Evolutionary conservation across 2,329 filamentous ascomycete genomes (phyloP).

Genomic region (Clarireedia paspali): DNA sequence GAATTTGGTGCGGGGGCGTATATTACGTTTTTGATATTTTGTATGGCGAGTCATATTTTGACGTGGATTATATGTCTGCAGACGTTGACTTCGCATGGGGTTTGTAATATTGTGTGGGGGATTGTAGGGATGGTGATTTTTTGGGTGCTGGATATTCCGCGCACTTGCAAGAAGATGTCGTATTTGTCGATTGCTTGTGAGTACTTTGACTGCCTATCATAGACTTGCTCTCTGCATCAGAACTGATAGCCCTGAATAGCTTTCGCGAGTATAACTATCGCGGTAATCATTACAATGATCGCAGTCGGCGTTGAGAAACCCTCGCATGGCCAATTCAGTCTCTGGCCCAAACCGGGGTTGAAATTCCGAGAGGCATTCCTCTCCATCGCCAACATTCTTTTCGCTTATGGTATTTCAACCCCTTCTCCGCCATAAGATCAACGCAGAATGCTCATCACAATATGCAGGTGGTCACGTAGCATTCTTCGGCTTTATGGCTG

Average conservation of each 20-base stretch:
- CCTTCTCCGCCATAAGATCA: not conserved
- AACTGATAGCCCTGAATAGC: constrained; percentile 28
- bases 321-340: constrained; percentile 24
- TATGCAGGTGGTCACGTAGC: constrained; percentile 42
- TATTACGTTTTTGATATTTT: constrained; percentile 49
- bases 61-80: constrained; percentile 53
- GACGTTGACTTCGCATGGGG: constrained; percentile 42
- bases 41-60: constrained; percentile 52
- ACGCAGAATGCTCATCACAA: not conserved
- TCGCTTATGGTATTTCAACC: constrained; percentile 40
- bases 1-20: constrained; percentile 44
- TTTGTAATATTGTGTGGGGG: constrained; percentile 48
- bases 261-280: constrained; percentile 45
- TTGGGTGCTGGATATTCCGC: constrained; percentile 43
- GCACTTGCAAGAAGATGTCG: constrained; percentile 47
- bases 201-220: not conserved
- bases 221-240: not conserved
- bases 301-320: constrained; percentile 20
- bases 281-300: constrained; percentile 50
- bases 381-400: constrained; percentile 48
- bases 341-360: constrained; percentile 17
- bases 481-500: constrained; percentile 53
- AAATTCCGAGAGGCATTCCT: constrained; percentile 38
- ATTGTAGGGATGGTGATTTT: constrained; percentile 43
- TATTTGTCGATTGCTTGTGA: constrained; percentile 45